phyloP scores from a whole-genome alignment of 441 rosid genomes.

The Pelargonium citronellum region DNA sequence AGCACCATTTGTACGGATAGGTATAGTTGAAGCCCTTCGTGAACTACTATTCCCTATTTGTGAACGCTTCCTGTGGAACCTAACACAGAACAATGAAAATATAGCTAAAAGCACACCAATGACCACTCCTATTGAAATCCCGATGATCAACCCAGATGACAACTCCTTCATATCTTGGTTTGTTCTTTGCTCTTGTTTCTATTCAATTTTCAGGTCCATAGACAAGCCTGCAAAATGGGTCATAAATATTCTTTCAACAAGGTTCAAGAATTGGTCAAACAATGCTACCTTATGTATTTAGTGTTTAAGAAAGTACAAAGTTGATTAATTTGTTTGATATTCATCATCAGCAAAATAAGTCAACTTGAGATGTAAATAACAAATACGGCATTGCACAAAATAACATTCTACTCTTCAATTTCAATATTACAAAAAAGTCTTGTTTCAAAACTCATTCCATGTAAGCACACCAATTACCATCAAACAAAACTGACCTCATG shows the following conservation, averaged over 20 bases:
- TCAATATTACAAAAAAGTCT: slow-evolving; percentile 8
- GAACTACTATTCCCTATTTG: slow-evolving; percentile 86
- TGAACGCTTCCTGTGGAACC: slow-evolving; percentile 69
- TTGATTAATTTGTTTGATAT: not conserved
- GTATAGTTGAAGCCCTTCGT: slow-evolving; percentile 61
- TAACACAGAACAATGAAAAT: slow-evolving; percentile 49
- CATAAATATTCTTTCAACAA: not conserved
- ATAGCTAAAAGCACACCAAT: slow-evolving; percentile 78
- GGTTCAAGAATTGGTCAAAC: slow-evolving; percentile 24
- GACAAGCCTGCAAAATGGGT: slow-evolving; percentile 32
- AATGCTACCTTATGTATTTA: slow-evolving; percentile 7
- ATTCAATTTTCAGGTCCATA: slow-evolving; percentile 38
- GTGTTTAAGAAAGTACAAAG: too few species aligned
- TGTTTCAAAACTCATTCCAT: slow-evolving; percentile 21
- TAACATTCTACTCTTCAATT: slow-evolving; percentile 20
- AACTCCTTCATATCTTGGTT: slow-evolving; percentile 62
- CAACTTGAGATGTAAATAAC: slow-evolving; percentile 18
- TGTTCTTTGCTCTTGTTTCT: slow-evolving; percentile 22
- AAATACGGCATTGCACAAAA: slow-evolving; percentile 20
- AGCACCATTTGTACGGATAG: slow-evolving; percentile 74
- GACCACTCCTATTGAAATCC: slow-evolving; percentile 83
- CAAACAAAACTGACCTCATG: not conserved
- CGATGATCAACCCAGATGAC: slow-evolving; percentile 79
- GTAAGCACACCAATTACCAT: slow-evolving; percentile 11
- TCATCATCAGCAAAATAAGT: slow-evolving; percentile 20